Evolutionary conservation across 306 rosid genomes (phyloP).

Genomic region (Ochetophila trinervis): DNA sequence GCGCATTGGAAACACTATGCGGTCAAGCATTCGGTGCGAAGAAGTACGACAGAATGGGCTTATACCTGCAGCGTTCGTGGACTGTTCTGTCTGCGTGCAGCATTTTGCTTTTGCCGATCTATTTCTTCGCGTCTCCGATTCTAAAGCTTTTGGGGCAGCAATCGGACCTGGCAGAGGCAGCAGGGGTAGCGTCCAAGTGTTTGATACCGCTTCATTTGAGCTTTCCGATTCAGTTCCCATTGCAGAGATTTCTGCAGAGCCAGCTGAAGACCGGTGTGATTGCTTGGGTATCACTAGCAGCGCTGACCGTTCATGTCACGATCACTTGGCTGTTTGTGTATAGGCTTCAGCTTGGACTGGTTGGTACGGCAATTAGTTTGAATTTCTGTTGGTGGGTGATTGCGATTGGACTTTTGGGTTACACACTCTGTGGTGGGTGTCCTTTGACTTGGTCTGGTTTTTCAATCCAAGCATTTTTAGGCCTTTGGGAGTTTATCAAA

Average conservation of each 20-base stretch:
- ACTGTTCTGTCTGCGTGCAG: not conserved
- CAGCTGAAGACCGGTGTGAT: constrained; percentile 1
- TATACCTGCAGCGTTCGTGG: constrained; percentile 16
- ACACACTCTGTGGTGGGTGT: constrained; percentile 59
- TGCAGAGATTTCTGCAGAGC: constrained; percentile 11
- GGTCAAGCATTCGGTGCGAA: constrained; percentile 21
- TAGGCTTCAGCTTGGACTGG: not conserved
- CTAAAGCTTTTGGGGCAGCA: constrained; percentile 19
- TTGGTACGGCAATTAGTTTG: not conserved
- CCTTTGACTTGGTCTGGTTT: constrained; percentile 74
- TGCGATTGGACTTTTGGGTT: constrained; percentile 42
- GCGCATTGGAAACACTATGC: constrained; percentile 24
- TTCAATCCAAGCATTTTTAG: constrained; percentile 70
- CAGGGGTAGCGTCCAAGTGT: constrained; percentile 7
- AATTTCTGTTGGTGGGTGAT: constrained; percentile 30
- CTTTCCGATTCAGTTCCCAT: constrained; percentile 3
- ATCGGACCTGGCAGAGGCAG: constrained; percentile 12
- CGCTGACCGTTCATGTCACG: not conserved
- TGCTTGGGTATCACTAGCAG: not conserved
- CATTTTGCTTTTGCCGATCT: constrained; percentile 9
- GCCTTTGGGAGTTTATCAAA: constrained; percentile 37
- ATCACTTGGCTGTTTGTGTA: constrained; percentile 7
- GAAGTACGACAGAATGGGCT: constrained; percentile 12
- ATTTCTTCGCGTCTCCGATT: constrained; percentile 12
- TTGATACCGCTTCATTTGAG: constrained; percentile 4